These are phyloP conservation scores for Kluyveromyces sp. DNA, from an alignment of 1,139 yeast genomes.

Conservation along the genomic window DNA sequence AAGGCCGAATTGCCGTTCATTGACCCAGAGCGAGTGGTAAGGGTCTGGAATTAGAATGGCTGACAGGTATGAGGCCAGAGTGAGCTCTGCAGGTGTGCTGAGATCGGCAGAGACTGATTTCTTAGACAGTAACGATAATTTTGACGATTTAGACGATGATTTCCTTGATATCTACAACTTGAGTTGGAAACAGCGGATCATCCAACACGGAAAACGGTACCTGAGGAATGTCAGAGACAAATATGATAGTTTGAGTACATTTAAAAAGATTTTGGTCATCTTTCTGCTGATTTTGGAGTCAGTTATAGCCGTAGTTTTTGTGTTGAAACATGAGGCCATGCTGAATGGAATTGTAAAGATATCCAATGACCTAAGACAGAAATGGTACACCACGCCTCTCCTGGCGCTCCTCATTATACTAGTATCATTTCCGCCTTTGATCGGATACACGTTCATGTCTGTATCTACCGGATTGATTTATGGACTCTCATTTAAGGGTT, in stretches of 20 bases:
- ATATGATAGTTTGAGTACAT: conserved; percentile 18
- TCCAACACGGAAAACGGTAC: conserved; percentile 18
- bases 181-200: conserved; percentile 28
- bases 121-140: conserved; percentile 10
- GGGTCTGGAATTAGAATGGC: conserved; percentile 8
- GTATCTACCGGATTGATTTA: conserved; percentile 74
- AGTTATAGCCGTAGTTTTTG: conserved; percentile 30
- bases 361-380: conserved; percentile 37
- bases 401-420: conserved; percentile 43
- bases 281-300: conserved; percentile 19
- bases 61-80: conserved; percentile 14
- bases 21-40: background rate
- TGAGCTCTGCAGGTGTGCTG: conserved; percentile 9
- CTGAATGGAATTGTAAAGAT: conserved; percentile 38
- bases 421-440: conserved; percentile 77
- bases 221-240: conserved; percentile 14
- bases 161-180: conserved; percentile 29
- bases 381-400: conserved; percentile 44
- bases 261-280: conserved; percentile 20
- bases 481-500: conserved; percentile 68
- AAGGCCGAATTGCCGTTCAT: background rate
- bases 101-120: conserved; percentile 7
- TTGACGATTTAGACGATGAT: conserved; percentile 25
- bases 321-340: conserved; percentile 45
- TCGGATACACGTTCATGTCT: conserved; percentile 72